A percentile compares a stretch with the other conserved stretches of the same genome.
These are phyloP conservation scores for Raphidocelis subcapitata DNA, from an alignment of 139 green algal genomes.

Conservation along the genomic window DNA sequence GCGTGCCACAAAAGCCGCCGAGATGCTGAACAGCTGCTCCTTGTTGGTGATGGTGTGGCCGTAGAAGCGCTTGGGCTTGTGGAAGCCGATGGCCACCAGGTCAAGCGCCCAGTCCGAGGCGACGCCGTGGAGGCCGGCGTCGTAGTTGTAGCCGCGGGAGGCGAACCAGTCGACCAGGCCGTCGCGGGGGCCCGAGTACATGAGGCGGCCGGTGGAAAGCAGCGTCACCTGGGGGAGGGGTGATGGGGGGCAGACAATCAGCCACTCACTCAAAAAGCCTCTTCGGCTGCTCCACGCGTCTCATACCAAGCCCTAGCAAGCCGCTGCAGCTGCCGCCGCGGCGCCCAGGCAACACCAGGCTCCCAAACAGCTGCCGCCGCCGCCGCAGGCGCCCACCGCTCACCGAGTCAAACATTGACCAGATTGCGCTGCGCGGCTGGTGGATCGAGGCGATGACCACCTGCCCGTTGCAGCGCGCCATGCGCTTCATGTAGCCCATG, in stretches of 20 bases:
- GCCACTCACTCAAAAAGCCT: background rate
- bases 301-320: background rate
- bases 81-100: conserved; percentile 65
- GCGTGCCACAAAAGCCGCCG: conserved; percentile 26
- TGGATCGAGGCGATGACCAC: conserved; percentile 79
- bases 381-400: background rate
- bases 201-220: conserved; percentile 49
- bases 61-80: conserved; percentile 56
- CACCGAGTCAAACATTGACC: conserved; percentile 74
- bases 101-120: conserved; percentile 43
- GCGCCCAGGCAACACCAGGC: too few species aligned
- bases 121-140: conserved; percentile 23
- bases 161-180: conserved; percentile 44
- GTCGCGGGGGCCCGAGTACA: conserved; percentile 38
- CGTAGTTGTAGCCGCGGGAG: conserved; percentile 27
- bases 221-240: conserved; percentile 67
- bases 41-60: conserved; percentile 40
- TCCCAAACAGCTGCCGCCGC: too few species aligned
- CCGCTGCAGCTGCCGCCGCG: too few species aligned
- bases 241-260: background rate
- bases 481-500: conserved; percentile 33
- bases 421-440: conserved; percentile 80
- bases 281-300: background rate
- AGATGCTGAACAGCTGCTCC: conserved; percentile 28
- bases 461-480: conserved; percentile 63